Evolutionary conservation across 805 yeast genomes (phyloP), one percentile per base, ranked within the genome.

Genomic region (Saccharomycopsis fermentans): DNA sequence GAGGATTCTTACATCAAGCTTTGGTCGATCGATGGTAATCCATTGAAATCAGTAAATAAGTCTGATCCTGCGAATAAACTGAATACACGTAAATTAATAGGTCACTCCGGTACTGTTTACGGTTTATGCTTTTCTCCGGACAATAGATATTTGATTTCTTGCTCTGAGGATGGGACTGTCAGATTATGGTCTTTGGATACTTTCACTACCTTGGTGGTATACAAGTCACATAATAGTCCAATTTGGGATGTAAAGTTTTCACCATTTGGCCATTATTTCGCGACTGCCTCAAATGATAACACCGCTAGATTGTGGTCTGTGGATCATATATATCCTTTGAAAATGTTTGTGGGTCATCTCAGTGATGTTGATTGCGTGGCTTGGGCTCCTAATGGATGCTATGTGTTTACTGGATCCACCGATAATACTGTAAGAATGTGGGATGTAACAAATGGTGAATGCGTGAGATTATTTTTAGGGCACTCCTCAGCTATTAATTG

Each of bases 301-400:
- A 94, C 99, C 0, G 98, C 98, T 1, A 80, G 98, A 62, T 76
- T 94, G 58, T 94, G 99, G 99, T 90, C 96, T 27, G 90, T 96
- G 65, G 99, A 94, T 70, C 99, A 94, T 71, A 91, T 94, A 52
- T 91, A 92, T 69, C 98, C 99, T 39, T 76, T 94, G 66, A 78
- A 99, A 65, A 88, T 94, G 27, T 92, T 94, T 75, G 98, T 98
- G 0, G 99, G 99, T 0, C 99, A 94, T 72, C 79, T 91, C 66
- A 87, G 90, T 67, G 99, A 94, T 73, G 98, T 94, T 40, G 98
- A 94, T 69, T 84, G 92, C 64, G 96, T 92, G 39, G 84, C 84
- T 55, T 94, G 92, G 80, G 99, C 94, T 73, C 98, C 99, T 27
- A 94, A 94, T 70, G 91, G 97, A 8, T 87, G 91, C 54, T 94